Evolutionary conservation across 148 eudicot species (phyloP), one percentile per base, ranked within the genome.

Genomic region (Diospyros kaki): DNA sequence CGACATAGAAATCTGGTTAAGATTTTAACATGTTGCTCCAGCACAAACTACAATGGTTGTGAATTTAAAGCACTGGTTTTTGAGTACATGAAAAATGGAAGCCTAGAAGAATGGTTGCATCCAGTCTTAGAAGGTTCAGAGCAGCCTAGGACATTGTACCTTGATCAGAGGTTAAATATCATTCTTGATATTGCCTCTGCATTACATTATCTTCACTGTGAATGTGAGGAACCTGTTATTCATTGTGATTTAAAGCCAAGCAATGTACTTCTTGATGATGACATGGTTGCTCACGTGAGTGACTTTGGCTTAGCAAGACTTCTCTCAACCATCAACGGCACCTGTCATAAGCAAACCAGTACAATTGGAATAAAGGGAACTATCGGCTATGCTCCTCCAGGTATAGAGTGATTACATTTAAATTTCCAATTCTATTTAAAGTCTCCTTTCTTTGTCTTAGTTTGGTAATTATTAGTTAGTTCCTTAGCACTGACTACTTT

Each of bases 211-310:
- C 44, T 78, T 67, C 84, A 78, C 58, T 76, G 78, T 70, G 81
- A 82, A 14, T 82, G 84, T 74, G 84, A 71, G 55, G 41, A 28
- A 38, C 70, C 81, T 9, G 50, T 82, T 28, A 73, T 82, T 14
- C 84, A 81, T n/a, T 81, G 84, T 77, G 84, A 81, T 55, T 69
- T 81, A 42, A 81, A 81, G 75, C 84, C 83, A 4, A 77, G 78
- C 46, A 81, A 81, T 40, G 75, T 81, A 15, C 71, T 81, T 15
- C 71, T 81, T 18, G 78, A 81, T 56, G 75, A 73, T 64, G 15
- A 77, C 13, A 68, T 77, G 78, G 15, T 53, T 68, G 84, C 81
- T 5, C 77, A 77, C n/a, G 78, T 81, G 38, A 74, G 72, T 9
- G 84, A 81, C 69, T 81, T 81, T 58, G 81, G 84, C n/a, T 73